A percentile compares a stretch with the other conserved stretches of the same genome.
phyloP scores from a whole-genome alignment of 257 asterid species.

The Solanum lycopersicoides region DNA sequence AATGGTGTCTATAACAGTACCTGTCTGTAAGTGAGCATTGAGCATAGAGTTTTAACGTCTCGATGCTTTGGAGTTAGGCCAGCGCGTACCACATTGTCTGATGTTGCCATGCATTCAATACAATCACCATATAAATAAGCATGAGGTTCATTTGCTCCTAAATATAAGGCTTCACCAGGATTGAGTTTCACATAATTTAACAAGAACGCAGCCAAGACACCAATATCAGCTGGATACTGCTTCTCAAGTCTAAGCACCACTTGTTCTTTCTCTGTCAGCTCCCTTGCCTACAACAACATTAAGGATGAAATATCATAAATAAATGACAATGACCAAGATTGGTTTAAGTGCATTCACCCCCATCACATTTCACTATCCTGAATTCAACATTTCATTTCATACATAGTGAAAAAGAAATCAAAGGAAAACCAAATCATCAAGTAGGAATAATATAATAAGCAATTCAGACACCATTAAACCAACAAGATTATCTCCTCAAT shows the following conservation, averaged over 20 bases:
- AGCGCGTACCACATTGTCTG: constrained; percentile 94
- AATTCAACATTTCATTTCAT: not conserved
- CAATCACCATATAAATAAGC: constrained; percentile 87
- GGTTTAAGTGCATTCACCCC: not conserved
- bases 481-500: not conserved
- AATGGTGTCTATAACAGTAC: constrained; percentile 16
- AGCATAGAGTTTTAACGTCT: constrained; percentile 76
- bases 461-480: not conserved
- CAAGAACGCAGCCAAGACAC: constrained; percentile 70
- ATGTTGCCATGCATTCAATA: constrained; percentile 96
- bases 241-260: constrained; percentile 65
- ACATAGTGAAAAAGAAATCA: not conserved
- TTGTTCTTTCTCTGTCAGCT: constrained; percentile 65
- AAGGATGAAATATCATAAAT: not conserved
- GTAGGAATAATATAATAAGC: not conserved
- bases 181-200: constrained; percentile 69
- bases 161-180: constrained; percentile 78
- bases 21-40: constrained; percentile 98
- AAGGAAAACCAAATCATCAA: not conserved
- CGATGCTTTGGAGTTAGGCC: constrained; percentile 86
- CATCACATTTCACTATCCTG: not conserved
- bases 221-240: constrained; percentile 84
- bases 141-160: constrained; percentile 93
- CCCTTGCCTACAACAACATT: constrained; percentile 31
- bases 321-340: not conserved